Evolutionary conservation across 345 rosid genomes (phyloP).

Genomic region (Leavenworthia alabamica): DNA sequence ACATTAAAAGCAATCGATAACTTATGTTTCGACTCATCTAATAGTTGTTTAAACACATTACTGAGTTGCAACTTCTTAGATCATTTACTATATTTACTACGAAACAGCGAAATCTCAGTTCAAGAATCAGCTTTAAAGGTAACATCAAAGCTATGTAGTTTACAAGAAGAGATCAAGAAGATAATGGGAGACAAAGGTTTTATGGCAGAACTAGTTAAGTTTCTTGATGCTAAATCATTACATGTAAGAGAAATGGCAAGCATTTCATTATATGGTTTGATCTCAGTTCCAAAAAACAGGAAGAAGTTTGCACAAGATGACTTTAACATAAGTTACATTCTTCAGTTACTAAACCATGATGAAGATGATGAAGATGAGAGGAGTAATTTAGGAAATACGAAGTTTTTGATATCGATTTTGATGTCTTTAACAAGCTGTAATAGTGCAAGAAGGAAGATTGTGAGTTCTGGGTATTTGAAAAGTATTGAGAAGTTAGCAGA

Average conservation of each 20-base stretch:
- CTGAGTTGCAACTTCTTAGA: slow-evolving; percentile 51
- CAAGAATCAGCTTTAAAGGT: slow-evolving; percentile 76
- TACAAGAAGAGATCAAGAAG: slow-evolving; percentile 60
- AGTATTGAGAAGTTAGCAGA: slow-evolving; percentile 82
- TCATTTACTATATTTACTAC: slow-evolving; percentile 46
- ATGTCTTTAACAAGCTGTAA: slow-evolving; percentile 63
- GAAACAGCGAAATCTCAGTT: slow-evolving; percentile 57
- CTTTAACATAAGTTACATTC: slow-evolving; percentile 46
- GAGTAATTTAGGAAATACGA: slow-evolving; percentile 44
- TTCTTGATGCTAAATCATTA: slow-evolving; percentile 69
- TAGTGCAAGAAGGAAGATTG: slow-evolving; percentile 74
- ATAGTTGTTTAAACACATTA: slow-evolving; percentile 36
- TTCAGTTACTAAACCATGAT: slow-evolving; percentile 54
- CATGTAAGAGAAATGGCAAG: slow-evolving; percentile 78
- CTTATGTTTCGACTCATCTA: slow-evolving; percentile 64
- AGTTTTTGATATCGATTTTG: slow-evolving; percentile 57
- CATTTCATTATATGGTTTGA: slow-evolving; percentile 48
- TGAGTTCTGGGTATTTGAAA: slow-evolving; percentile 63
- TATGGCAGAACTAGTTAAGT: slow-evolving; percentile 65
- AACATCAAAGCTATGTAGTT: slow-evolving; percentile 48
- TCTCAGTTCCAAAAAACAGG: slow-evolving; percentile 55
- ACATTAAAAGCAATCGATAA: slow-evolving; percentile 63
- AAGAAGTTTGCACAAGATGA: slow-evolving; percentile 72
- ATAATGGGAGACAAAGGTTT: slow-evolving; percentile 77
- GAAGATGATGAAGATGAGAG: slow-evolving; percentile 37